These are phyloP conservation scores for Xylariaceae sp. DNA, from an alignment of 2,329 filamentous ascomycete species.

Conservation along the genomic window DNA sequence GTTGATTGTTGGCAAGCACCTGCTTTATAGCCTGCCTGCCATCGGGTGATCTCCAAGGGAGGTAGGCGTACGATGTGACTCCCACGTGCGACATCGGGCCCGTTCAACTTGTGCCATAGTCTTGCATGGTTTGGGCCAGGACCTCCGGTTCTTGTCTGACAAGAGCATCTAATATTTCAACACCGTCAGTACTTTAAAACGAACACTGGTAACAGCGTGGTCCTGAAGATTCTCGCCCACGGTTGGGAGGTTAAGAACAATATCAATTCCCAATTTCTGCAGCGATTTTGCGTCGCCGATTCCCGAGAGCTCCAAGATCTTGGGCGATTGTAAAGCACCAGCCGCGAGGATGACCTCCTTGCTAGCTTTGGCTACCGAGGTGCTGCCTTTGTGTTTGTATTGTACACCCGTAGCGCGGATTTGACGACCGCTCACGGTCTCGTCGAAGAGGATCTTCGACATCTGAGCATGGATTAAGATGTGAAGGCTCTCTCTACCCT, in stretches of 20 bases:
- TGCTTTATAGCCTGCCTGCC: conserved; percentile 4
- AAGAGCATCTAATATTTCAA: conserved; percentile 26
- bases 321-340: too few relatives aligned
- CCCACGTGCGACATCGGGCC: conserved; percentile 23
- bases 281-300: conserved; percentile 26
- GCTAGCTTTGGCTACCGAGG: not conserved
- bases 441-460: conserved; percentile 22
- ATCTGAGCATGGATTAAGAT: conserved; percentile 18
- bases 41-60: conserved; percentile 16
- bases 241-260: conserved; percentile 21
- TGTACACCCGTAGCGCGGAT: conserved; percentile 19
- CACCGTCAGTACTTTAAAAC: conserved; percentile 18
- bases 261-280: not conserved
- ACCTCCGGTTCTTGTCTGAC: conserved; percentile 20
- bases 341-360: conserved; percentile 33
- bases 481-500: conserved; percentile 22
- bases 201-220: conserved; percentile 22
- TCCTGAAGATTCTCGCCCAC: conserved; percentile 36
- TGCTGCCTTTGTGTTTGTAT: conserved; percentile 1
- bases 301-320: conserved; percentile 49
- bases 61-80: conserved; percentile 22
- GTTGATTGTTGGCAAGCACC: conserved; percentile 10
- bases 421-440: not conserved
- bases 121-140: conserved; percentile 20
- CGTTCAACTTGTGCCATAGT: conserved; percentile 10